Base-by-base conservation (phyloP, 2,329 filamentous ascomycete species). In the Hansfordia pulvinata region DNA sequence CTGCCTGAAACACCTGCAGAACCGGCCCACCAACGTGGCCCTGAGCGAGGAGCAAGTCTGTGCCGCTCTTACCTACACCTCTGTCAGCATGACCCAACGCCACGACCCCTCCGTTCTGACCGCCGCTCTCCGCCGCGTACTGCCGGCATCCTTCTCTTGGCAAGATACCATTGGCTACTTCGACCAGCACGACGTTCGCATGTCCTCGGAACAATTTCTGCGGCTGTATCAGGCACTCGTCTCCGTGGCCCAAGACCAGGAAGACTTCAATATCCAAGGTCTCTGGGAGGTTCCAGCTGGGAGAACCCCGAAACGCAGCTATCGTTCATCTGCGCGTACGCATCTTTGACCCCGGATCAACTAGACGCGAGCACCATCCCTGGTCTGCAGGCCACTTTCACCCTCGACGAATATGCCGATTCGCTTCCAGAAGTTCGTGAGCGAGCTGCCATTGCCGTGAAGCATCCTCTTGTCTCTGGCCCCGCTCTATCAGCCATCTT, bases 261-360 rank as follows among this genome's bases (percentile, higher is more conserved):
- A 60, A 8, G 59, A 69, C 25, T 74, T 96, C 40, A 83, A 94
- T 46, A 78, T 98, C 23, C 85, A 94, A 48, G 68, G 66, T 20
- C 60, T 98, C 13, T 96, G 90, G 86, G 86, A 31, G 86, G 86
- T 6, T 33, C 40, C 42, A 62, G 71, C 34, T 98, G 92, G 88
- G 73, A 77, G 35, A 72, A 92, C 38, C 70, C 79, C 10, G 76
- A 93, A 35, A 83, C 90, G 0, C 88, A 96, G 37, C 60, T 98
- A 19, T 92, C 86, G n/a, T 94, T 96, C 47, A 71, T 96, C 28
- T 78, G 79, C 35, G 85, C 85, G 11, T 94, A 88, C 47, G 65
- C 88, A 13, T 81, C 80, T 4, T 67, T 86, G 30, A 70, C 69
- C 9, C 67, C 77, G 1, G 70, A 82, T 16, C 71, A 86, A 41